phyloP scores from a whole-genome alignment of 176 grass and related monocot genomes.

The Carex littledalei region DNA sequence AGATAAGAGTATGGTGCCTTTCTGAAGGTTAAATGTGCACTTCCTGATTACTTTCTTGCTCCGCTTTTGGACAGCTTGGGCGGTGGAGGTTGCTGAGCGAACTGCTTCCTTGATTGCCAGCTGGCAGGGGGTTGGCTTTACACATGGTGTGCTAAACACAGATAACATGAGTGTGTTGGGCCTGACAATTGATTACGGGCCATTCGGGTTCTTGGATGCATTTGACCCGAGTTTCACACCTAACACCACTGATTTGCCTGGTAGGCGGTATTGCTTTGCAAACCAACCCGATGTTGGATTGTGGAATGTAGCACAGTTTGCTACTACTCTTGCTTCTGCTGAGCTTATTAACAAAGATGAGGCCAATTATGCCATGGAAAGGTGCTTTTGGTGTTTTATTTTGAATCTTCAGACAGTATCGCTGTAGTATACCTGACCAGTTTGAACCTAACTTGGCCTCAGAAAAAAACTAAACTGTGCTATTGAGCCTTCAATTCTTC shows the following conservation, averaged over 20 bases:
- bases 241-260: constrained; percentile 92
- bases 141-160: constrained; percentile 96
- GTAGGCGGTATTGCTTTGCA: constrained; percentile 89
- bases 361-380: constrained; percentile 93
- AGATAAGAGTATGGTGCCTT: neutral
- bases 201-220: constrained; percentile 95
- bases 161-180: constrained; percentile 98
- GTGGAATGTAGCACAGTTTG: constrained; percentile 96
- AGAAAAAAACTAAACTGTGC: neutral
- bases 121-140: constrained; percentile 99
- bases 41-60: neutral
- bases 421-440: neutral
- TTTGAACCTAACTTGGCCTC: neutral
- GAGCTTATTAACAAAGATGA: constrained; percentile 83
- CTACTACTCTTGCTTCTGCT: constrained; percentile 57
- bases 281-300: constrained; percentile 96
- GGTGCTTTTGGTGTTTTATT: constrained; percentile 33
- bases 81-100: constrained; percentile 89
- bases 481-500: neutral
- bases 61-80: constrained; percentile 55
- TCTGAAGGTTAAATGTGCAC: neutral
- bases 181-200: constrained; percentile 92
- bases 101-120: constrained; percentile 86
- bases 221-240: constrained; percentile 92
- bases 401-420: neutral